Evolutionary conservation across 306 rosid species (phyloP).

Genomic region (Citrullus colocynthis): DNA sequence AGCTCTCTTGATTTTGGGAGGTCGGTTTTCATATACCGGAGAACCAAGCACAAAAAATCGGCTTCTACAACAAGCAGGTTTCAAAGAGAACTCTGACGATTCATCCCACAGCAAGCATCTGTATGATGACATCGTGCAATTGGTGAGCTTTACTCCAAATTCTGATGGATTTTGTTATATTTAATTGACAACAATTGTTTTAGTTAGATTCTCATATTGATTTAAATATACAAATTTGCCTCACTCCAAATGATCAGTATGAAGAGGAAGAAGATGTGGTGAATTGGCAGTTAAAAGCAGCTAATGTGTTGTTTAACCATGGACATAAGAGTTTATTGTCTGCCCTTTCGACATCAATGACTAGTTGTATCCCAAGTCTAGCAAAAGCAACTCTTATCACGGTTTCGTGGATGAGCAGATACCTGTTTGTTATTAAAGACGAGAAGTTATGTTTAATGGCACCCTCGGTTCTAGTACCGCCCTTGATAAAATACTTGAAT

Average conservation of each 20-base stretch:
- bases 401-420: constrained; percentile 58
- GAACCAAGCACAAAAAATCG: constrained; percentile 39
- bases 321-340: constrained; percentile 41
- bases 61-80: constrained; percentile 68
- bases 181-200: background rate
- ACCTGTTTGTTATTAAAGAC: constrained; percentile 32
- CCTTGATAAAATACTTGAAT: constrained; percentile 33
- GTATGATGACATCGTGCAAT: constrained; percentile 16
- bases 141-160: constrained; percentile 15
- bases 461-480: constrained; percentile 42
- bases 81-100: constrained; percentile 22
- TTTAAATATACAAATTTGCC: background rate
- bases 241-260: constrained; percentile 14
- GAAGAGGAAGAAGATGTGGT: constrained; percentile 44
- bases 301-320: constrained; percentile 32
- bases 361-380: constrained; percentile 40
- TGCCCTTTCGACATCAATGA: constrained; percentile 50
- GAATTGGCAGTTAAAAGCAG: constrained; percentile 57
- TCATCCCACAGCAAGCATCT: constrained; percentile 26
- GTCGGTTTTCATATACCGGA: constrained; percentile 46
- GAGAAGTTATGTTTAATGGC: constrained; percentile 26
- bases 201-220: background rate
- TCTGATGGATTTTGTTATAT: background rate
- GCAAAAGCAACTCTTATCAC: constrained; percentile 61
- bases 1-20: constrained; percentile 61